A percentile compares a stretch with the other conserved stretches of the same genome.
Conservation (phyloP, 345 rosid genomes). For the Citrus cavaleriei region DNA sequence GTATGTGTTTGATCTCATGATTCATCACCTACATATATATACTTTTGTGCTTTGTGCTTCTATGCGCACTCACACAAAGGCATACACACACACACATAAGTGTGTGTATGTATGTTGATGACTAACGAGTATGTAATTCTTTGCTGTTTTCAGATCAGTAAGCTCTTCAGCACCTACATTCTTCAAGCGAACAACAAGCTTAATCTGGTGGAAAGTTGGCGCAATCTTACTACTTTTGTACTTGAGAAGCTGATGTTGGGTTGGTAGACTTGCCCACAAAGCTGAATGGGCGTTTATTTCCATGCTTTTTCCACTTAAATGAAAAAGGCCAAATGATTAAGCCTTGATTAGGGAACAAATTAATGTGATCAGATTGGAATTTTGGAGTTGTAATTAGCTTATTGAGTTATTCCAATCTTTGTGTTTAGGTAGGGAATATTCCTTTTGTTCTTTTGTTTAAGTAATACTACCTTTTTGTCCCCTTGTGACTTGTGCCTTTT, state of each 20-base stretch:
- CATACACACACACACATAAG: too few species aligned
- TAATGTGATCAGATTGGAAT: neutral
- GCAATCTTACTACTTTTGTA: constrained; percentile 45
- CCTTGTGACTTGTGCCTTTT: neutral
- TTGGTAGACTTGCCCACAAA: constrained; percentile 14
- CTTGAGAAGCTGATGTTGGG: constrained; percentile 34
- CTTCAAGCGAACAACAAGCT: constrained; percentile 17
- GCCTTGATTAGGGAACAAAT: neutral
- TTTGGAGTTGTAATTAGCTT: neutral
- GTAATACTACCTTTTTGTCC: neutral
- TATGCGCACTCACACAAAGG: too few species aligned
- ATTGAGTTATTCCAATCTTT: constrained; percentile 23
- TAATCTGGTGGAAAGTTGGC: constrained; percentile 30
- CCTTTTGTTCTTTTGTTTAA: neutral
- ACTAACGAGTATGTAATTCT: neutral
- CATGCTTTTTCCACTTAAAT: neutral
- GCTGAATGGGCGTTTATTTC: neutral
- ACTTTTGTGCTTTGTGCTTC: too few species aligned
- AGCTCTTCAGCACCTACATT: constrained; percentile 36
- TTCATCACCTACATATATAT: neutral
- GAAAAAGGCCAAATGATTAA: neutral
- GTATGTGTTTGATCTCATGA: constrained; percentile 27
- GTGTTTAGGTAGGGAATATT: constrained; percentile 33
- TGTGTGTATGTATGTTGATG: too few species aligned
- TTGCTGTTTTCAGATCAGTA: constrained; percentile 32